A percentile compares a stretch with the other conserved stretches of the same genome.
phyloP scores from a whole-genome alignment of 2,329 filamentous ascomycete species.

The Epicoccum sorghinum region DNA sequence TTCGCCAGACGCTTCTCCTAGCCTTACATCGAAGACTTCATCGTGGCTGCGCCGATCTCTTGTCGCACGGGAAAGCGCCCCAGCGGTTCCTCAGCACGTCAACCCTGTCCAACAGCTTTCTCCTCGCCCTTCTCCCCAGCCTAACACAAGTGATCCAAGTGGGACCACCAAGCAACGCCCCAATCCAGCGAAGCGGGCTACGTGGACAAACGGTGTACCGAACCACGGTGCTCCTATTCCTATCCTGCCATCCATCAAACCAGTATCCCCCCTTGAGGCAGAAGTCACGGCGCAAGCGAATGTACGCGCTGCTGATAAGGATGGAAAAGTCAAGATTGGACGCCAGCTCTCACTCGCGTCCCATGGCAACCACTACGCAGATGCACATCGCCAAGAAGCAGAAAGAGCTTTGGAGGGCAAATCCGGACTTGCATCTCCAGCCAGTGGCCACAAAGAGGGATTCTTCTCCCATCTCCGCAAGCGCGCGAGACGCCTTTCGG shows the following conservation, averaged over 20 bases:
- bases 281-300: conserved; percentile 88
- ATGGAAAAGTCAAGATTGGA: conserved; percentile 84
- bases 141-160: conserved; percentile 52
- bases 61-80: conserved; percentile 75
- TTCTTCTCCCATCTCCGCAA: conserved; percentile 98
- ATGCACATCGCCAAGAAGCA: conserved; percentile 87
- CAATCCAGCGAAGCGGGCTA: conserved; percentile 78
- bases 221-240: conserved; percentile 88
- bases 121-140: conserved; percentile 51
- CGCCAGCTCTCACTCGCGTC: conserved; percentile 92
- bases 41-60: conserved; percentile 96
- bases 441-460: conserved; percentile 84
- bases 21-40: conserved; percentile 77
- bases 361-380: conserved; percentile 89
- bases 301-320: conserved; percentile 61
- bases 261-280: conserved; percentile 95
- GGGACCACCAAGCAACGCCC: conserved; percentile 60
- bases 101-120: conserved; percentile 49
- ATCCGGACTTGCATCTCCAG: conserved; percentile 75
- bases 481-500: conserved; percentile 88
- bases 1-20: conserved; percentile 62
- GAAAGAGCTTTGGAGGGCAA: conserved; percentile 88
- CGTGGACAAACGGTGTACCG: conserved; percentile 82
- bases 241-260: conserved; percentile 91
- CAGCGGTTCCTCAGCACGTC: conserved; percentile 59